phyloP scores from a whole-genome alignment of 2,329 filamentous ascomycete species.

The Endoconidiophora laricicola region DNA sequence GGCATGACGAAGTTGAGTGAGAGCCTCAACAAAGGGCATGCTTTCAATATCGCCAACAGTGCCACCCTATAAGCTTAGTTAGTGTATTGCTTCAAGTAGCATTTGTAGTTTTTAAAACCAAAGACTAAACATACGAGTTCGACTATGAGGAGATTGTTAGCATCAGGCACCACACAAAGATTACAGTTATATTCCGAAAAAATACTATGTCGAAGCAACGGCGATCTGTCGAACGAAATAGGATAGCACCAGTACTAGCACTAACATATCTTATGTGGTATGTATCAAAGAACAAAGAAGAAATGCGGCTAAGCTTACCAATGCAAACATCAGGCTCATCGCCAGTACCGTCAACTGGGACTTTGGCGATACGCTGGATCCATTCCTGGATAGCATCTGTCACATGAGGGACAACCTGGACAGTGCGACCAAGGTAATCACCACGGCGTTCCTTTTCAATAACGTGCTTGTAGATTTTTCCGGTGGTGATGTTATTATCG shows the following conservation, averaged over 20 bases:
- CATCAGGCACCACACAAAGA: neutral
- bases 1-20: conserved; percentile 59
- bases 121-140: conserved; percentile 2
- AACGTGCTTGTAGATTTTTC: conserved; percentile 86
- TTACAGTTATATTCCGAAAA: too few relatives aligned
- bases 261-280: neutral
- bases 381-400: conserved; percentile 85
- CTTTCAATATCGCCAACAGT: conserved; percentile 70
- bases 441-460: conserved; percentile 51
- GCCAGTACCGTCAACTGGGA: conserved; percentile 72
- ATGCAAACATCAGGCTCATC: conserved; percentile 85
- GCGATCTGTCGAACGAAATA: too few relatives aligned
- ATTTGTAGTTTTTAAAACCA: neutral
- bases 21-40: conserved; percentile 73
- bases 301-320: conserved; percentile 32
- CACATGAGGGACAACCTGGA: conserved; percentile 84
- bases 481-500: conserved; percentile 94
- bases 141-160: conserved; percentile 19
- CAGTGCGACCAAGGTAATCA: conserved; percentile 75
- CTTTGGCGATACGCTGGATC: conserved; percentile 71
- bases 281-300: neutral
- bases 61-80: conserved; percentile 26
- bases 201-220: too few relatives aligned
- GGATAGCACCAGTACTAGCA: too few relatives aligned
- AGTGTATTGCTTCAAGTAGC: too few relatives aligned